A percentile compares a stretch with the other conserved stretches of the same genome.
Conservation (phyloP, 345 rosid genomes). For the Passiflora organensis region DNA sequence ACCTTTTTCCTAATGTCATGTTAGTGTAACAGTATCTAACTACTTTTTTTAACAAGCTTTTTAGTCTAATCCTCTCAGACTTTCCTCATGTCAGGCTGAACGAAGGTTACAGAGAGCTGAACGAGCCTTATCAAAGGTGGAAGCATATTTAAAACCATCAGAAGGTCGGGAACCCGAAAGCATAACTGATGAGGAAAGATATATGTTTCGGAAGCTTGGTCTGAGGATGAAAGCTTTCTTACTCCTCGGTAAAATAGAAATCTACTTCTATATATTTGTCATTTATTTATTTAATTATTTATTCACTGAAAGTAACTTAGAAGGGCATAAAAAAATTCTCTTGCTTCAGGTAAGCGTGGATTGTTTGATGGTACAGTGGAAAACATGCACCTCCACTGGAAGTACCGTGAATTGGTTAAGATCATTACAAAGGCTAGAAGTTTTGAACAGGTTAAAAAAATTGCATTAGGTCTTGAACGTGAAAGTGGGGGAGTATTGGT, state of each 20-base stretch:
- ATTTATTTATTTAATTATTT: constrained; percentile 5
- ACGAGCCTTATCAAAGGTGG: constrained; percentile 67
- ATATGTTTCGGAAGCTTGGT: constrained; percentile 95
- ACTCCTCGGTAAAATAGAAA: constrained; percentile 62
- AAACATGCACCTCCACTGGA: constrained; percentile 99
- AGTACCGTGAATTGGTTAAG: constrained; percentile 81
- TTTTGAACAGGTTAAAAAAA: constrained; percentile 71
- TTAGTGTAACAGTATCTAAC: not conserved
- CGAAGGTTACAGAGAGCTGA: constrained; percentile 68
- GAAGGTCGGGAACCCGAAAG: constrained; percentile 62
- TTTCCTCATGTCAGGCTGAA: constrained; percentile 51
- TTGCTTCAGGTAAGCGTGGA: constrained; percentile 78
- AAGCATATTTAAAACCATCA: constrained; percentile 62
- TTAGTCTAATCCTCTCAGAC: not conserved
- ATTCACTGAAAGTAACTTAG: constrained; percentile 15
- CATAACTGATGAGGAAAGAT: constrained; percentile 91
- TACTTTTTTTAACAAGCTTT: not conserved
- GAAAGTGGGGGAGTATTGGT: constrained; percentile 93
- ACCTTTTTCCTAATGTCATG: not conserved
- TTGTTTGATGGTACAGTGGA: constrained; percentile 94
- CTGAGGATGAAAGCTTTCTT: constrained; percentile 91
- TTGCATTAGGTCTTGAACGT: constrained; percentile 88
- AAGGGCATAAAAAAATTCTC: constrained; percentile 17
- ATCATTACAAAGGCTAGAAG: constrained; percentile 66
- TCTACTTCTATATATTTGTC: constrained; percentile 2